A percentile compares a stretch with the other conserved stretches of the same genome.
Conservation (phyloP, 2,329 filamentous ascomycete species). For the Zymoseptoria brevis region DNA sequence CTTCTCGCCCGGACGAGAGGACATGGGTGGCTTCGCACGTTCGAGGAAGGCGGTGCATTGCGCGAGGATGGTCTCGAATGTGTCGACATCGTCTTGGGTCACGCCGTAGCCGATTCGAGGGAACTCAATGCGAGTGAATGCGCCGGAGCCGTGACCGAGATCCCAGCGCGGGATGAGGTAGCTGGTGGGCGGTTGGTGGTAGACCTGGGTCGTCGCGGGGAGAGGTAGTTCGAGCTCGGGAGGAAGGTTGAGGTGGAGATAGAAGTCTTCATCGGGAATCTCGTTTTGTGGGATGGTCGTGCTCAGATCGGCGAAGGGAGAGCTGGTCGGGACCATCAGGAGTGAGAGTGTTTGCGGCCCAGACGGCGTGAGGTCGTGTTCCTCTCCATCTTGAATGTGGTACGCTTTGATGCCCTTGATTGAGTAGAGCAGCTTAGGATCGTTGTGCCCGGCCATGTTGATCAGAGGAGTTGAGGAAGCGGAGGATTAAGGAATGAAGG, state of each 20-base stretch:
- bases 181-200: conserved; percentile 85
- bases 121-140: conserved; percentile 91
- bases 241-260: conserved; percentile 87
- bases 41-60: conserved; percentile 95
- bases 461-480: neutral
- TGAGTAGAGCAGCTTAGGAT: conserved; percentile 49
- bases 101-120: conserved; percentile 63
- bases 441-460: conserved; percentile 44
- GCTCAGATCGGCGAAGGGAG: conserved; percentile 52
- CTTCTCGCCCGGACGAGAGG: conserved; percentile 25
- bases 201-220: conserved; percentile 93
- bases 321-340: conserved; percentile 89
- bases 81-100: conserved; percentile 86
- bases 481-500: neutral
- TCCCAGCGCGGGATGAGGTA: conserved; percentile 97
- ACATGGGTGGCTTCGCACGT: conserved; percentile 57
- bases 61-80: conserved; percentile 95
- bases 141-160: conserved; percentile 74
- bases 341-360: conserved; percentile 87
- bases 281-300: conserved; percentile 51
- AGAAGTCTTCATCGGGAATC: conserved; percentile 77
- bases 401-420: conserved; percentile 83
- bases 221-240: conserved; percentile 90
- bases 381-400: conserved; percentile 80
- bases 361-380: conserved; percentile 71